phyloP scores from a whole-genome alignment of 2,329 filamentous ascomycete species.

The Ophiostoma himal-ulmi region DNA sequence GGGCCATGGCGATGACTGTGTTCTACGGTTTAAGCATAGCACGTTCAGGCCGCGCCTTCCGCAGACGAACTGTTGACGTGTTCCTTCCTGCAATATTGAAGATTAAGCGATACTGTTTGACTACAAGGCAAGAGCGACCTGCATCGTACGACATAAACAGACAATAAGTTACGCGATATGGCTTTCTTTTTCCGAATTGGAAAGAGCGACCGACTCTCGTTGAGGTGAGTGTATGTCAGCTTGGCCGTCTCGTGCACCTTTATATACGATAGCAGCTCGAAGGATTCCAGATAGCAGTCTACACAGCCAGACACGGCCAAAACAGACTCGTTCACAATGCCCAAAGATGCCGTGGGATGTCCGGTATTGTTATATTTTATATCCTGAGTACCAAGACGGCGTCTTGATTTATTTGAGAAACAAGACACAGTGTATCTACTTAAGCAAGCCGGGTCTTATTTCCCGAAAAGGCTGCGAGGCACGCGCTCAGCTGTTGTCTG shows the following conservation, averaged over 20 bases:
- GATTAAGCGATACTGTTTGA: background rate
- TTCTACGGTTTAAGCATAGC: background rate
- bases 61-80: background rate
- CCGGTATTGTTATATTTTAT: background rate
- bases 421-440: background rate
- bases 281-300: background rate
- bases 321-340: background rate
- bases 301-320: background rate
- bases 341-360: background rate
- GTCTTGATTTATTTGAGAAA: background rate
- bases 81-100: background rate
- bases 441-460: background rate
- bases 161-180: background rate
- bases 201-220: background rate
- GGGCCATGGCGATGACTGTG: background rate
- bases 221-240: no score
- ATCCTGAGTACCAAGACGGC: background rate
- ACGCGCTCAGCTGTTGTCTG: background rate
- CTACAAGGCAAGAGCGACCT: background rate
- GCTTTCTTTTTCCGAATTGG: background rate
- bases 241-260: background rate
- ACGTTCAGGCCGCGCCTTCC: background rate
- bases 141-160: background rate
- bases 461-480: background rate
- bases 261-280: background rate